These are phyloP conservation scores for Colletotrichum godetiae DNA, from an alignment of 2,329 filamentous ascomycete genomes.

Conservation along the genomic window DNA sequence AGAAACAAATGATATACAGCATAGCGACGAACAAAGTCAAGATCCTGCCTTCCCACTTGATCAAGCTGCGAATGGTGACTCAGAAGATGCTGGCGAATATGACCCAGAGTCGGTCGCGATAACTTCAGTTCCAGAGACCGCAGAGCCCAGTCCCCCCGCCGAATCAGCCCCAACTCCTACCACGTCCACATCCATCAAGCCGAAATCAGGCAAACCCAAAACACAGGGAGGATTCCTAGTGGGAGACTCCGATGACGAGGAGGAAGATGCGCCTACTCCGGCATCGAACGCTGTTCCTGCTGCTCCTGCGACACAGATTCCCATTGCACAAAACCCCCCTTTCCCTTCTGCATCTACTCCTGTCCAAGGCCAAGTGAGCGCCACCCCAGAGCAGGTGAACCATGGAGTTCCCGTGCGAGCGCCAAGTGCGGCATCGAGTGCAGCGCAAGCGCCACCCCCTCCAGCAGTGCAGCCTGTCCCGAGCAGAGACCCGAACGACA, in stretches of 20 bases:
- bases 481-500: slow-evolving; percentile 70
- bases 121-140: slow-evolving; percentile 40
- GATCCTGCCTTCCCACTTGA: slow-evolving; percentile 56
- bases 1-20: slow-evolving; percentile 65
- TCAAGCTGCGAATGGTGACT: slow-evolving; percentile 53
- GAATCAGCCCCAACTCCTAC: slow-evolving; percentile 40
- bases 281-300: slow-evolving; percentile 20
- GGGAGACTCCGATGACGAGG: slow-evolving; percentile 67
- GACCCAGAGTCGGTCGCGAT: slow-evolving; percentile 64
- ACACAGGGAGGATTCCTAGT: slow-evolving; percentile 70
- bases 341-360: slow-evolving; percentile 26
- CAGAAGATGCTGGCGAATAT: slow-evolving; percentile 62
- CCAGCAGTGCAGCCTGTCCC: slow-evolving; percentile 32
- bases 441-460: slow-evolving; percentile 48
- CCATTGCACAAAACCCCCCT: slow-evolving; percentile 7
- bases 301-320: not conserved
- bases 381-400: slow-evolving; percentile 35
- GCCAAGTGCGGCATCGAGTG: slow-evolving; percentile 52
- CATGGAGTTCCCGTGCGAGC: slow-evolving; percentile 37
- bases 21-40: slow-evolving; percentile 67
- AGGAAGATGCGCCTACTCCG: slow-evolving; percentile 51
- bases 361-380: slow-evolving; percentile 27
- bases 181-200: slow-evolving; percentile 28
- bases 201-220: slow-evolving; percentile 63
- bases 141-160: slow-evolving; percentile 43